A percentile compares a stretch with the other conserved stretches of the same genome.
phyloP scores from a whole-genome alignment of 352 stramenopile genomes.

The Pythium aquatile region DNA sequence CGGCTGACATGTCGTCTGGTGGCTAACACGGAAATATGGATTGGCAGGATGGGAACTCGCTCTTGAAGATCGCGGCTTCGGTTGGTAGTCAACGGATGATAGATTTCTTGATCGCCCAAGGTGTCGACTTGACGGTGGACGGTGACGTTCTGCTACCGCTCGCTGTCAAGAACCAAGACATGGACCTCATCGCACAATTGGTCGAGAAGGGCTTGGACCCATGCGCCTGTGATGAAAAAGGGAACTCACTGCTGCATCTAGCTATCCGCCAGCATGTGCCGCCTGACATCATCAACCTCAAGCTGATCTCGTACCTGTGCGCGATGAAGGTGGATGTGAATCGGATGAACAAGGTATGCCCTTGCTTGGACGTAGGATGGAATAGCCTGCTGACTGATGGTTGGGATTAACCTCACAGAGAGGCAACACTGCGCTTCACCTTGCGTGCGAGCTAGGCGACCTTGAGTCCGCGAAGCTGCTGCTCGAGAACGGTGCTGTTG shows the following conservation, averaged over 20 bases:
- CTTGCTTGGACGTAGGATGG: background rate
- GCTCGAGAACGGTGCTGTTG: background rate
- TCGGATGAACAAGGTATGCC: background rate
- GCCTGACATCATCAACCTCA: background rate
- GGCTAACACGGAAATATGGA: background rate
- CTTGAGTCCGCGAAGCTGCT: slow-evolving; percentile 3
- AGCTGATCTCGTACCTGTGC: slow-evolving; percentile 11
- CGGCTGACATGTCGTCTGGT: no score
- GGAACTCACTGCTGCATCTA: slow-evolving; percentile 1
- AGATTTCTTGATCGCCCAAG: slow-evolving; percentile 1
- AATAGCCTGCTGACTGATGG: background rate
- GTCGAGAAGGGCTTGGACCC: slow-evolving; percentile 3
- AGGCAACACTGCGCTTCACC: slow-evolving; percentile 11
- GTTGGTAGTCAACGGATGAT: slow-evolving; percentile 11
- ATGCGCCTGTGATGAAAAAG: background rate
- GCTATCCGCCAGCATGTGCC: slow-evolving; percentile 10
- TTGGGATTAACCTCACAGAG: background rate
- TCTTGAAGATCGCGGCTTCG: slow-evolving; percentile 8
- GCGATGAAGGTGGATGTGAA: slow-evolving; percentile 7
- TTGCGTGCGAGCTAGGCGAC: slow-evolving; percentile 7
- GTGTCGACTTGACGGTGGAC: background rate
- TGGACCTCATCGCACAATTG: slow-evolving; percentile 3
- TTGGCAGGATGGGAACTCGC: background rate
- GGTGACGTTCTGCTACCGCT: background rate
- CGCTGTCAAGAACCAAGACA: slow-evolving; percentile 9